Base-by-base conservation (phyloP, 192 early-diverging fungal species). In the Chytriomyces confervae region DNA sequence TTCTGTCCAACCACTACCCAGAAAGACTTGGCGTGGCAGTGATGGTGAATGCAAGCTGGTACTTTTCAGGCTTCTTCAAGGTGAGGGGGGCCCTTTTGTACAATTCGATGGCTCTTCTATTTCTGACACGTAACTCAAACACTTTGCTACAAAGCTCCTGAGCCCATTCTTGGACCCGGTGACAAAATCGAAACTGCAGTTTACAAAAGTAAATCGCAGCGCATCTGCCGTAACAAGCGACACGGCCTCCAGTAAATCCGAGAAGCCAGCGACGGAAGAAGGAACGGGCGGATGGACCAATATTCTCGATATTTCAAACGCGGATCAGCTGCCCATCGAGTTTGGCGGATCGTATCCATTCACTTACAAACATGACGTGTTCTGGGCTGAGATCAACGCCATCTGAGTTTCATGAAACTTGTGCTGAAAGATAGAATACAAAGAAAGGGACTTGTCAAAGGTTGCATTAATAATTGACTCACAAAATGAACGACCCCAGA, bases 111-210 rank as follows among this genome's bases (percentile, higher is more conserved):
- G 53, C 53, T 13, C 16, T 20, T 2, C 5, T 13, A 57, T 57
- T 27, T n/a, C 13, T 57, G 53, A 20, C 53, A 57, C 1, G 1
- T 57, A 57, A 13, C 20, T 57, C 1, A n/a, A 13, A 20, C 20
- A 20, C 16, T 57, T 57, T 57, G 51, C 10, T 16, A 57, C 20
- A 57, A n/a, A 57, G 24, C 50, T 83, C 0, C 47, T 98, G 43
- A 88, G 90, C 60, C 94, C 95, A 18, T 97, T 97, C 73, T 90
- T 98, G 69, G 95, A 98, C 81, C 95, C 95, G 3, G 91, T 96
- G 45, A 74, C 57, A 7, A 74, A 90, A 61, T 81, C 85, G 6
- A 98, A 98, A 82, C 90, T 98, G 65, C 91, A 93, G 36, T 95
- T 98, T 82, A 90, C 93, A 18, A 84, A 92, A 44, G 64, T 57